Percentiles rank a stretch among this genome's conserved stretches.
Conservation (phyloP, 768 basidiomycete genomes). For the Leccinum subtestaceum region DNA sequence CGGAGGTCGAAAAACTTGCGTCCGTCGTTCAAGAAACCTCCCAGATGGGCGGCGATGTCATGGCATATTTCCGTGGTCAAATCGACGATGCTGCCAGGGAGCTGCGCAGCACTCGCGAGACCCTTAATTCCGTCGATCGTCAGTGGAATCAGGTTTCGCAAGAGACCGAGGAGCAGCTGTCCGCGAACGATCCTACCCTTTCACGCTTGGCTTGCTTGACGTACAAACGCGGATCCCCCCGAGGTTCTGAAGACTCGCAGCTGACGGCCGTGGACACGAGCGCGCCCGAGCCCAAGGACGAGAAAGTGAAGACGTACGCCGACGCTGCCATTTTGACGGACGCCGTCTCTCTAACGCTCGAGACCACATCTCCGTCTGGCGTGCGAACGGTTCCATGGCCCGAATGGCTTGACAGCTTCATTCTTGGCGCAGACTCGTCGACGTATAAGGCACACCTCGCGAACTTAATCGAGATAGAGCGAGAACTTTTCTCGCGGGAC, state of each 20-base stretch:
- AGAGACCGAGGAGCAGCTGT: slow-evolving; percentile 45
- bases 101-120: slow-evolving; percentile 45
- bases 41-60: slow-evolving; percentile 43
- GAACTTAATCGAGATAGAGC: slow-evolving; percentile 35
- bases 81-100: slow-evolving; percentile 51
- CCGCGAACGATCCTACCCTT: slow-evolving; percentile 1
- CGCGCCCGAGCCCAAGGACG: slow-evolving; percentile 10
- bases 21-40: slow-evolving; percentile 47
- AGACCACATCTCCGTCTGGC: slow-evolving; percentile 24
- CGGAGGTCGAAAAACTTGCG: slow-evolving; percentile 43
- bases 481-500: slow-evolving; percentile 30
- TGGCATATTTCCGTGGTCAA: slow-evolving; percentile 51
- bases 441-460: slow-evolving; percentile 37
- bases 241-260: slow-evolving; percentile 69
- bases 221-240: slow-evolving; percentile 38
- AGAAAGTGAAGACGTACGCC: slow-evolving; percentile 15
- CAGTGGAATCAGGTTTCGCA: slow-evolving; percentile 44
- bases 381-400: slow-evolving; percentile 36
- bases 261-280: slow-evolving; percentile 44
- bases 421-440: slow-evolving; percentile 34
- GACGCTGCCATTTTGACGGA: slow-evolving; percentile 24
- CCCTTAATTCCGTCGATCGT: slow-evolving; percentile 42
- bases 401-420: slow-evolving; percentile 39
- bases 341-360: slow-evolving; percentile 11
- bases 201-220: slow-evolving; percentile 13